phyloP scores from a whole-genome alignment of 495 filamentous ascomycete species.

The Daldinia vernicosa region DNA sequence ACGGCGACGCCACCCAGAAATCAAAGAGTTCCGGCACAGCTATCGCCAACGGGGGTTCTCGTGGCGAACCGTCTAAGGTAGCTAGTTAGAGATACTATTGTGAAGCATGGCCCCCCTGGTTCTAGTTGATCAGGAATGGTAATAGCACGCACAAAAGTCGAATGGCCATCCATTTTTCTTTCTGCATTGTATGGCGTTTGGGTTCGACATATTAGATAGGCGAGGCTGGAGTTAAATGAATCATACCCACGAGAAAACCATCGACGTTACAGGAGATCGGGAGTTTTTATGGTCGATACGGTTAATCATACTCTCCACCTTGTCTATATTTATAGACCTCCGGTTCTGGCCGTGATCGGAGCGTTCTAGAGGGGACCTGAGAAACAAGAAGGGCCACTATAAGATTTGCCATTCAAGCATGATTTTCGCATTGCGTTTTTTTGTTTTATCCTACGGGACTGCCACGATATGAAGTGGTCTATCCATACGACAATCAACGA shows the following conservation, averaged over 20 bases:
- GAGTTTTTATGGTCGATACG: conserved; percentile 44
- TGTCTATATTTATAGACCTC: conserved; percentile 32
- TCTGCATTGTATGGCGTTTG: conserved; percentile 47
- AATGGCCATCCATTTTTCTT: conserved; percentile 35
- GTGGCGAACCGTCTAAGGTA: conserved; percentile 36
- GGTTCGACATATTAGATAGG: conserved; percentile 46
- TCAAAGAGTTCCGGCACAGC: conserved; percentile 35
- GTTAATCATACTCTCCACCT: conserved; percentile 34
- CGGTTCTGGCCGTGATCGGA: conserved; percentile 12
- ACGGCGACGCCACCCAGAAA: conserved; percentile 34
- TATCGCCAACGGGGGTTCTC: conserved; percentile 39
- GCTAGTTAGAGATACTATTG: conserved; percentile 16
- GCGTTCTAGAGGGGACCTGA: conserved; percentile 14
- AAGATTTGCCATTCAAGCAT: conserved; percentile 15
- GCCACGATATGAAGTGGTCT: not conserved
- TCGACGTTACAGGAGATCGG: conserved; percentile 45
- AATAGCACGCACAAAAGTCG: conserved; percentile 7
- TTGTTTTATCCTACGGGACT: not conserved
- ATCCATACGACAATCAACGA: not conserved
- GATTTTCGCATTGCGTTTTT: conserved; percentile 1
- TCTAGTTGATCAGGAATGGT: not conserved
- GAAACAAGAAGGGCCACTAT: not conserved
- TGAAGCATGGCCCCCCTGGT: conserved; percentile 7
- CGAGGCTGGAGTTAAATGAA: conserved; percentile 42
- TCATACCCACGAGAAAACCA: conserved; percentile 50